Conservation (phyloP, 495 filamentous ascomycete genomes). For the Neurospora sp. region DNA sequence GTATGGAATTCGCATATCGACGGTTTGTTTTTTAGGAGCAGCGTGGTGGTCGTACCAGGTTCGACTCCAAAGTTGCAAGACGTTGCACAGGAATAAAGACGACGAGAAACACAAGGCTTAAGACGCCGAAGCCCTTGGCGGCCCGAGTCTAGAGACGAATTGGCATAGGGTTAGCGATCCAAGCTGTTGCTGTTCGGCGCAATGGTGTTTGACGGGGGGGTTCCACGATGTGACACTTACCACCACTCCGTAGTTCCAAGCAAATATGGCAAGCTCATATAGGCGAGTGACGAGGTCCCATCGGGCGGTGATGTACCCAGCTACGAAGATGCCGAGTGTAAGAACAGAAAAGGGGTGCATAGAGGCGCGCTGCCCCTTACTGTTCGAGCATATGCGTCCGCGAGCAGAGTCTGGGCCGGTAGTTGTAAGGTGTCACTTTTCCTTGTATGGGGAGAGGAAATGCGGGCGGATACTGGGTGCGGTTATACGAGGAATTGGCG, state of each 20-base stretch:
- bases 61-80: conserved; percentile 33
- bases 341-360: conserved; percentile 96
- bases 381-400: conserved; percentile 16
- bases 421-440: not conserved
- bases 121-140: conserved; percentile 31
- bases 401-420: not conserved
- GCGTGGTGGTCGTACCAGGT: conserved; percentile 27
- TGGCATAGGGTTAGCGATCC: not conserved
- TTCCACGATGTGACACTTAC: conserved; percentile 41
- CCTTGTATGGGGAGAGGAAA: not conserved
- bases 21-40: not conserved
- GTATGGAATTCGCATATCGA: conserved; percentile 5
- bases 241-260: conserved; percentile 97
- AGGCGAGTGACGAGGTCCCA: conserved; percentile 95
- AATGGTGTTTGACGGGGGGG: not conserved
- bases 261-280: conserved; percentile 92
- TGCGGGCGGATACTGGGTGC: not conserved
- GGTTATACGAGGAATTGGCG: not conserved
- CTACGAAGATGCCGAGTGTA: conserved; percentile 94
- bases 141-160: conserved; percentile 27
- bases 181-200: not conserved
- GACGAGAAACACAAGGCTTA: conserved; percentile 32
- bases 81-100: conserved; percentile 38
- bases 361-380: conserved; percentile 34
- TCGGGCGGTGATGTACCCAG: conserved; percentile 96